These are phyloP conservation scores for Plasmopara halstedii DNA, from an alignment of 352 stramenopile genomes.

Conservation along the genomic window DNA sequence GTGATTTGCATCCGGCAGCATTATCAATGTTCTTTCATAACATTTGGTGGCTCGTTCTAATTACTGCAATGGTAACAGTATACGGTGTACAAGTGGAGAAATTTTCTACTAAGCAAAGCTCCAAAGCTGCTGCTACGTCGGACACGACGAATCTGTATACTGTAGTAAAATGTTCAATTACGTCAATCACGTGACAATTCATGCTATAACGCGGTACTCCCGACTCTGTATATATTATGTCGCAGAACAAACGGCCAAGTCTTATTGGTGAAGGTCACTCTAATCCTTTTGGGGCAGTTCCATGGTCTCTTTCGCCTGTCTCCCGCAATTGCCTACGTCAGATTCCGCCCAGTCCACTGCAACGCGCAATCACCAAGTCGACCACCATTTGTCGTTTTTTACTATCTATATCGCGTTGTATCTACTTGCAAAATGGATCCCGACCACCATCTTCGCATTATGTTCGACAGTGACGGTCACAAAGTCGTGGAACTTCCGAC, in stretches of 20 bases:
- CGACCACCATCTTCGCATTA: slow-evolving; percentile 6
- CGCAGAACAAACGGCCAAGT: not conserved
- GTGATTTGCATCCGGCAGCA: too few relatives aligned
- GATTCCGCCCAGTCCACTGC: slow-evolving; percentile 9
- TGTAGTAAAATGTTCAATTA: not conserved
- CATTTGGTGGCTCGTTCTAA: too few relatives aligned
- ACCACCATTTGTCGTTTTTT: slow-evolving; percentile 22
- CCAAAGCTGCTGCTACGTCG: slow-evolving; percentile 3
- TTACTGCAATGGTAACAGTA: too few relatives aligned
- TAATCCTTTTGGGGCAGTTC: slow-evolving; percentile 8
- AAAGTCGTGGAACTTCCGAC: slow-evolving; percentile 23
- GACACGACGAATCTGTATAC: slow-evolving; percentile 5
- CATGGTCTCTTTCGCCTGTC: slow-evolving; percentile 20
- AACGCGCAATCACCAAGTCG: slow-evolving; percentile 6
- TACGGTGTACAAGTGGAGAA: not conserved
- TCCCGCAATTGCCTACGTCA: slow-evolving; percentile 21
- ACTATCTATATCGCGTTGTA: not conserved
- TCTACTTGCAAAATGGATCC: slow-evolving; percentile 15
- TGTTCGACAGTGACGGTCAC: slow-evolving; percentile 21
- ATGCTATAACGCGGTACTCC: not conserved
- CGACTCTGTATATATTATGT: not conserved
- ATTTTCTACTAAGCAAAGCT: slow-evolving; percentile 18
- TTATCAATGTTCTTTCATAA: too few relatives aligned
- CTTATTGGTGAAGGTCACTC: slow-evolving; percentile 2
- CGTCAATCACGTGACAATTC: not conserved